Conservation (phyloP, 2,329 filamentous ascomycete species). For the Colletotrichum truncatum region DNA sequence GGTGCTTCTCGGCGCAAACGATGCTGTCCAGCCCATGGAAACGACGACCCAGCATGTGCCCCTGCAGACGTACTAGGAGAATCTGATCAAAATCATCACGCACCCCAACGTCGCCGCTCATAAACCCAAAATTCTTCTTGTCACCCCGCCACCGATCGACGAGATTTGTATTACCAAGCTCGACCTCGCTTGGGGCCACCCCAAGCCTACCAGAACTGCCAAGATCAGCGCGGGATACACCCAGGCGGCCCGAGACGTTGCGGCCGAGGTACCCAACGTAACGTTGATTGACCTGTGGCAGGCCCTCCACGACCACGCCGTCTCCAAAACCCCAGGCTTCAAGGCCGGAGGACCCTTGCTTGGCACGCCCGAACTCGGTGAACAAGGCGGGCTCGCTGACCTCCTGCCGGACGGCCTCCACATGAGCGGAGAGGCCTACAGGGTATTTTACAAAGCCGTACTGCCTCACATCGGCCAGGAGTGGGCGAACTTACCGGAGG, state of each 20-base stretch:
- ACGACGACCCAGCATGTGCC: slow-evolving; percentile 79
- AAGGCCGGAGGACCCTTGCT: slow-evolving; percentile 58
- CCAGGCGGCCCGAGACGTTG: slow-evolving; percentile 71
- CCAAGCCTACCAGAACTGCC: slow-evolving; percentile 52
- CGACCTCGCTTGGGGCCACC: slow-evolving; percentile 55
- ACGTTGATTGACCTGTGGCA: slow-evolving; percentile 83
- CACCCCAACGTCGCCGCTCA: slow-evolving; percentile 78
- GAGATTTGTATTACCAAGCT: slow-evolving; percentile 70
- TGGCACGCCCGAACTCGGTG: slow-evolving; percentile 59
- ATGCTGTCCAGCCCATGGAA: slow-evolving; percentile 74
- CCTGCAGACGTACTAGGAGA: slow-evolving; percentile 77
- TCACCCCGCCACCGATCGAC: slow-evolving; percentile 86
- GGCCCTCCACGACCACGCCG: slow-evolving; percentile 77
- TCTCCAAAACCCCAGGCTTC: slow-evolving; percentile 64
- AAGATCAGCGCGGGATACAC: slow-evolving; percentile 65
- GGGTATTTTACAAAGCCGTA: slow-evolving; percentile 59
- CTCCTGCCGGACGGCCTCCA: slow-evolving; percentile 69
- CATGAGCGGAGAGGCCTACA: slow-evolving; percentile 63
- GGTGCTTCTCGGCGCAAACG: slow-evolving; percentile 90
- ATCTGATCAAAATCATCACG: slow-evolving; percentile 75
- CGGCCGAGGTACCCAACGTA: slow-evolving; percentile 72
- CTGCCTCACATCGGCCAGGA: slow-evolving; percentile 57
- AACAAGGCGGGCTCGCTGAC: slow-evolving; percentile 58
- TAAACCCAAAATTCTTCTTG: slow-evolving; percentile 75
- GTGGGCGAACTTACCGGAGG: slow-evolving; percentile 46